Evolutionary conservation across 768 basidiomycete genomes (phyloP).

Genomic region (Pleurotus ostreatus): DNA sequence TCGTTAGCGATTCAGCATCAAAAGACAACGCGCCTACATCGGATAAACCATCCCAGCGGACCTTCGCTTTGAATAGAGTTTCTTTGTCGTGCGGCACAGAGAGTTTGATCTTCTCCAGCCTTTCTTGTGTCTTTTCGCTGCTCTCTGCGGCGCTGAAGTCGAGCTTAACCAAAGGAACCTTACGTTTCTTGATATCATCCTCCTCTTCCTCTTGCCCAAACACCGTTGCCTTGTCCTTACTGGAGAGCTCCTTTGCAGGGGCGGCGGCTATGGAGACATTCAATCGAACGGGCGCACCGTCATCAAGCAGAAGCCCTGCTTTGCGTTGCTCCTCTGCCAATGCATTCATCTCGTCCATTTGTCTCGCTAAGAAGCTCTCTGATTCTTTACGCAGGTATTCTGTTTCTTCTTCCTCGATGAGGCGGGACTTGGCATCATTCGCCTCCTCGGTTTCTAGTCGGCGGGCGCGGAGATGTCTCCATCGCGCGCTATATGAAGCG

Average conservation of each 20-base stretch:
- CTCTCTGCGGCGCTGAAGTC: constrained; percentile 84
- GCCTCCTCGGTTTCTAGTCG: constrained; percentile 74
- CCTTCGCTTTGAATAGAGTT: constrained; percentile 75
- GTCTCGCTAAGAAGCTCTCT: constrained; percentile 88
- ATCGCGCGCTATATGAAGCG: constrained; percentile 54
- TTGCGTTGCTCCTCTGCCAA: constrained; percentile 88
- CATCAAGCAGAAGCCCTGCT: constrained; percentile 86
- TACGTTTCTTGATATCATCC: constrained; percentile 77
- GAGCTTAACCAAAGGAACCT: constrained; percentile 83
- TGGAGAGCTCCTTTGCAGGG: constrained; percentile 34
- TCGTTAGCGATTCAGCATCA: constrained; percentile 11
- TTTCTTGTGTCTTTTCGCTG: constrained; percentile 73
- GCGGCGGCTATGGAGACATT: constrained; percentile 66
- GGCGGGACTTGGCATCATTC: constrained; percentile 78
- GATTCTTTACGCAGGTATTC: constrained; percentile 87
- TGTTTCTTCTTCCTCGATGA: constrained; percentile 80
- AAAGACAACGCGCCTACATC: constrained; percentile 59
- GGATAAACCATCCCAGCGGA: constrained; percentile 87
- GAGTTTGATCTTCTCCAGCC: constrained; percentile 70
- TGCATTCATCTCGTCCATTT: constrained; percentile 95
- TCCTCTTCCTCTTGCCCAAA: constrained; percentile 86
- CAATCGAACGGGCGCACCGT: constrained; percentile 86
- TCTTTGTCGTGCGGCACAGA: constrained; percentile 79
- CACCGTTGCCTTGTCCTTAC: constrained; percentile 54
- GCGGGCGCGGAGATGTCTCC: constrained; percentile 76